These are phyloP conservation scores for Monosporascus sp. DNA, from an alignment of 2,329 filamentous ascomycete genomes.

Conservation along the genomic window DNA sequence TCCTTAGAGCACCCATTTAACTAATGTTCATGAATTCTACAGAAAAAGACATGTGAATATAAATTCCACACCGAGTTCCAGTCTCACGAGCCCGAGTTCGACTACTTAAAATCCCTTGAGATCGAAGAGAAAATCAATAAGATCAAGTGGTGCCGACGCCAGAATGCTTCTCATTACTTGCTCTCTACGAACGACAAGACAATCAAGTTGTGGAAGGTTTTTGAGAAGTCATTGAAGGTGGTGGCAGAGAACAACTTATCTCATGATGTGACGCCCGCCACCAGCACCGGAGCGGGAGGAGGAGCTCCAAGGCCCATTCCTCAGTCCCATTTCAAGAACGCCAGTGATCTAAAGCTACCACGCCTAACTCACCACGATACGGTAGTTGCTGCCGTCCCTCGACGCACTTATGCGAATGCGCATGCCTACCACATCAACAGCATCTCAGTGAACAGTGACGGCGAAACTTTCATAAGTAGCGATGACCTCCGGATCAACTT, in stretches of 20 bases:
- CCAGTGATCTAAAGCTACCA: conserved; percentile 83
- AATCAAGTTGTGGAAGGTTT: conserved; percentile 99
- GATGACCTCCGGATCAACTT: conserved; percentile 97
- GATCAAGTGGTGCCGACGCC: conserved; percentile 98
- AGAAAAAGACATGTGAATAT: conserved; percentile 99
- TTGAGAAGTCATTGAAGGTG: conserved; percentile 98
- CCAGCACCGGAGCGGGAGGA: conserved; percentile 62
- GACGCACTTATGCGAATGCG: conserved; percentile 94
- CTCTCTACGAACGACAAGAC: conserved; percentile 99
- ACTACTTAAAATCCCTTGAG: conserved; percentile 97
- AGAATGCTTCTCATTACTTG: conserved; percentile 97
- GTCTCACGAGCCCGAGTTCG: conserved; percentile 98
- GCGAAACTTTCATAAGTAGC: conserved; percentile 98
- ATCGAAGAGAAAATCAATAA: conserved; percentile 99
- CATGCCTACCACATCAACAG: conserved; percentile 99
- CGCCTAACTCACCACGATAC: conserved; percentile 97
- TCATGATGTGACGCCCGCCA: conserved; percentile 79
- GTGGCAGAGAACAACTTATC: conserved; percentile 98
- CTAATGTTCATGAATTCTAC: conserved; percentile 12
- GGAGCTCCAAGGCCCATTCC: conserved; percentile 70
- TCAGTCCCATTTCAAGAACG: conserved; percentile 69
- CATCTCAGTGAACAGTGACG: conserved; percentile 99
- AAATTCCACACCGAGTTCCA: conserved; percentile 99
- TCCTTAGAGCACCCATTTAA: background rate
- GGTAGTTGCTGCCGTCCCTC: conserved; percentile 91